Conservation (phyloP, 2,329 filamentous ascomycete species). For the Xylaria sp. region DNA sequence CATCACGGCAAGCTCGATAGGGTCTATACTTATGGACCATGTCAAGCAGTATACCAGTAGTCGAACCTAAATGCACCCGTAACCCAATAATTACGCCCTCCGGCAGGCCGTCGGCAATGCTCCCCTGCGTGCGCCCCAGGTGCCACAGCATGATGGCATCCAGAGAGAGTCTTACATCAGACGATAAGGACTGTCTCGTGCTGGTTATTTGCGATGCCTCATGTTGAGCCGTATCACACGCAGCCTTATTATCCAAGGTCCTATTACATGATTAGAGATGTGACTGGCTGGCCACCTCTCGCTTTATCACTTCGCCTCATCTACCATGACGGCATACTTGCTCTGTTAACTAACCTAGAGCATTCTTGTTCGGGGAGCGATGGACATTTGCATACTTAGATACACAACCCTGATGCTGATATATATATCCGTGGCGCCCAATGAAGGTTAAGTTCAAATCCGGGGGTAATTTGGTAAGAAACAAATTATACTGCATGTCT, state of each 20-base stretch:
- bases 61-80: conserved; percentile 7
- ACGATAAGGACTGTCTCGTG: not conserved
- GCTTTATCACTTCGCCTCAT: not conserved
- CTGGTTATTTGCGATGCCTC: not conserved
- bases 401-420: not conserved
- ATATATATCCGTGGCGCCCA: conserved; percentile 1
- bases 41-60: conserved; percentile 2
- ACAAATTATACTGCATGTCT: conserved; percentile 4
- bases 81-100: not conserved
- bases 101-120: not conserved
- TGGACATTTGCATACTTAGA: not conserved
- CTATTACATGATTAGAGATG: not conserved
- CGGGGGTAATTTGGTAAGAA: conserved; percentile 7
- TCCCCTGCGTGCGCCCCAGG: not conserved
- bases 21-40: not conserved
- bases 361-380: not conserved
- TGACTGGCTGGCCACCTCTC: not conserved
- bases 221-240: not conserved
- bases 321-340: not conserved
- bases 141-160: not conserved
- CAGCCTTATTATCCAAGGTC: not conserved
- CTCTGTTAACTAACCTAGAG: too few species aligned
- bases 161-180: not conserved
- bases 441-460: not conserved
- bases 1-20: conserved; percentile 6